Evolutionary conservation across 805 yeast species (phyloP).

Genomic region (Cyberlindnera mississippiensis): DNA sequence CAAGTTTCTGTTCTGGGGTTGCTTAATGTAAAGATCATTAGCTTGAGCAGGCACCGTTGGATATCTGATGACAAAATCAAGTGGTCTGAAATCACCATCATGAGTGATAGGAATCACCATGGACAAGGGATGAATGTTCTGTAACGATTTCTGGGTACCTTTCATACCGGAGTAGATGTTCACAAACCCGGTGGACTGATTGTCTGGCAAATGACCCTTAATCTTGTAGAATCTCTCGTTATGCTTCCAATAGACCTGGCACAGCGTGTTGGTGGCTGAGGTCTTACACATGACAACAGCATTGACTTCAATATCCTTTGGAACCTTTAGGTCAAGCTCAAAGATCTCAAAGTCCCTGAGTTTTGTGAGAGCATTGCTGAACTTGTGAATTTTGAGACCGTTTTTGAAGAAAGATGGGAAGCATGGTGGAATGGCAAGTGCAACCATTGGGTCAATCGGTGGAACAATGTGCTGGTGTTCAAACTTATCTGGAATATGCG

Average conservation of each 20-base stretch:
- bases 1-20: slow-evolving; percentile 75
- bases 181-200: slow-evolving; percentile 63
- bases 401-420: slow-evolving; percentile 74
- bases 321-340: slow-evolving; percentile 73
- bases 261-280: slow-evolving; percentile 48
- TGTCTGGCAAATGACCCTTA: slow-evolving; percentile 76
- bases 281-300: slow-evolving; percentile 50
- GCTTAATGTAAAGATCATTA: slow-evolving; percentile 75
- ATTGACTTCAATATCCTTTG: slow-evolving; percentile 63
- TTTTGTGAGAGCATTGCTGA: slow-evolving; percentile 71
- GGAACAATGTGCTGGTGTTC: slow-evolving; percentile 86
- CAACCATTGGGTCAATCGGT: slow-evolving; percentile 72
- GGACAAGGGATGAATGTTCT: slow-evolving; percentile 63
- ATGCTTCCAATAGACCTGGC: slow-evolving; percentile 76
- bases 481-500: slow-evolving; percentile 80
- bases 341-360: slow-evolving; percentile 71
- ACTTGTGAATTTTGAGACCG: slow-evolving; percentile 57
- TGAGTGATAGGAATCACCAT: slow-evolving; percentile 75
- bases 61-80: slow-evolving; percentile 66
- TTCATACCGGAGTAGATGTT: slow-evolving; percentile 69
- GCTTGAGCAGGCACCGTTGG: slow-evolving; percentile 67
- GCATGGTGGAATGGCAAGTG: slow-evolving; percentile 79
- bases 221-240: slow-evolving; percentile 64
- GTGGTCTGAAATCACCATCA: slow-evolving; percentile 55
- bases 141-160: slow-evolving; percentile 53